Conservation (phyloP, 768 basidiomycete species). For the Fibroporia radiculosa region DNA sequence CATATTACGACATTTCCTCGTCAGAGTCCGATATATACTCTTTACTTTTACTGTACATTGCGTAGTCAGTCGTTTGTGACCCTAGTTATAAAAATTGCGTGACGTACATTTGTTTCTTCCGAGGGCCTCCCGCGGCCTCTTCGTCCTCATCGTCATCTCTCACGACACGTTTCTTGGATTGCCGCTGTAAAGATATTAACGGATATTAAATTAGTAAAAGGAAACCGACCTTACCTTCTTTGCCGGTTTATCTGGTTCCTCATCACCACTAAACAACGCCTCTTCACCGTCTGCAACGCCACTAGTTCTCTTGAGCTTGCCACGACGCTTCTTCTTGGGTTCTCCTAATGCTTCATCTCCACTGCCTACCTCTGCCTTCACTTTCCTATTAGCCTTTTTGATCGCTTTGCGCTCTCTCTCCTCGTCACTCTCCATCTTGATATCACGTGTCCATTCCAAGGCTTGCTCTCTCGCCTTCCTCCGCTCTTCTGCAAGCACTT, state of each 20-base stretch:
- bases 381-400: conserved; percentile 43
- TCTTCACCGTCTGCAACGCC: conserved; percentile 50
- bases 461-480: conserved; percentile 71
- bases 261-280: conserved; percentile 62
- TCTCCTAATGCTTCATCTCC: conserved; percentile 33
- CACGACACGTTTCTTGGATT: conserved; percentile 67
- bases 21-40: conserved; percentile 84
- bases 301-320: conserved; percentile 54
- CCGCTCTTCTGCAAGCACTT: conserved; percentile 75
- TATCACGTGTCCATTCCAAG: conserved; percentile 66
- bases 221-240: conserved; percentile 49
- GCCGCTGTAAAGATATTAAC: conserved; percentile 23
- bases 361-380: conserved; percentile 44
- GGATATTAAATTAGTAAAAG: background rate
- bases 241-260: conserved; percentile 51
- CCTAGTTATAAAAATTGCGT: background rate
- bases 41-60: conserved; percentile 68
- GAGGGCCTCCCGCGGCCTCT: conserved; percentile 41
- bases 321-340: conserved; percentile 64
- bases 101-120: conserved; percentile 71
- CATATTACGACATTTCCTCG: conserved; percentile 58
- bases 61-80: background rate
- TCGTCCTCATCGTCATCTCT: conserved; percentile 78
- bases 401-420: conserved; percentile 54
- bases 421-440: conserved; percentile 65